Conservation (phyloP, 2,329 filamentous ascomycete genomes). For the Eutypa lata region DNA sequence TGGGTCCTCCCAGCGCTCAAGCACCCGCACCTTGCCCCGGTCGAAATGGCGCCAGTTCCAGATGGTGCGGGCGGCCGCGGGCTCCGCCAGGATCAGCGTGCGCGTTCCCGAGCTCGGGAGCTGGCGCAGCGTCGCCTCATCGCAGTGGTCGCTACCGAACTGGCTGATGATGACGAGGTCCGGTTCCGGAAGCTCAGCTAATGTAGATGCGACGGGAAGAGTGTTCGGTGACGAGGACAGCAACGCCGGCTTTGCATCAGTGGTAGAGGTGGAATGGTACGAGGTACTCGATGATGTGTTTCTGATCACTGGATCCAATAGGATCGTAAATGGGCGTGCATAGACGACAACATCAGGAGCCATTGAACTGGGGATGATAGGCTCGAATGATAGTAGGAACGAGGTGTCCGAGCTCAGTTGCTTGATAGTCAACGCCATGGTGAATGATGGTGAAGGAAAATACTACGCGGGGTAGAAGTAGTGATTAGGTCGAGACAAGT, state of each 20-base stretch:
- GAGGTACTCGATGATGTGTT: slow-evolving; percentile 34
- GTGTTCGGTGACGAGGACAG: no score
- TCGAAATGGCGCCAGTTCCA: slow-evolving; percentile 67
- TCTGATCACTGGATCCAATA: slow-evolving; percentile 70
- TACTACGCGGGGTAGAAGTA: background rate
- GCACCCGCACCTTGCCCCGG: slow-evolving; percentile 40
- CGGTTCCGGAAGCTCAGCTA: slow-evolving; percentile 39
- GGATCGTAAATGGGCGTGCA: slow-evolving; percentile 58
- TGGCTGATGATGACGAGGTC: slow-evolving; percentile 47
- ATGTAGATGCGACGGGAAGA: no score
- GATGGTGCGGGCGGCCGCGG: slow-evolving; percentile 62
- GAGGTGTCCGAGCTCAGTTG: slow-evolving; percentile 63
- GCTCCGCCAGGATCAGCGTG: slow-evolving; percentile 64
- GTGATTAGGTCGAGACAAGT: background rate
- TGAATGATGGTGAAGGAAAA: background rate
- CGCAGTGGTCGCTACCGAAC: slow-evolving; percentile 62
- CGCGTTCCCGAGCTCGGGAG: slow-evolving; percentile 50
- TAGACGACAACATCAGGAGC: slow-evolving; percentile 26
- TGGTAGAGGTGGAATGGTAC: no score
- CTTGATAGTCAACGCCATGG: slow-evolving; percentile 62
- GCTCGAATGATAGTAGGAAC: slow-evolving; percentile 62
- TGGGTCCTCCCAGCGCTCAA: slow-evolving; percentile 46
- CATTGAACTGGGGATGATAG: slow-evolving; percentile 39
- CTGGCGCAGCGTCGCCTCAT: slow-evolving; percentile 65
- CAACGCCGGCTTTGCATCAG: no score